These are phyloP conservation scores for Phlebiopsis gigantea DNA, from an alignment of 768 basidiomycete genomes.

Conservation along the genomic window DNA sequence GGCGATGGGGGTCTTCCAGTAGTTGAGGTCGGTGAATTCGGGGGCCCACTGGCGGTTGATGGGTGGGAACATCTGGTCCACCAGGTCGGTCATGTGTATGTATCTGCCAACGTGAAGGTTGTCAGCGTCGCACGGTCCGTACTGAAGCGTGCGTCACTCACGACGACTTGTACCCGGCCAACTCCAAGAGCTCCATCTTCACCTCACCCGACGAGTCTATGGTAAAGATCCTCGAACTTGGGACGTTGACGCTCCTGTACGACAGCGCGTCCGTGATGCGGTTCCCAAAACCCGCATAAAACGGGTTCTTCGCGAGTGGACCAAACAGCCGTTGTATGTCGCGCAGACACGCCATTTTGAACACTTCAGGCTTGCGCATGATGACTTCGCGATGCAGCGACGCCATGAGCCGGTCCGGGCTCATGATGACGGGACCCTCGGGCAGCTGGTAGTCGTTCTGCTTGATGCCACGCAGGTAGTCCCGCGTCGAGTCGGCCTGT, in stretches of 20 bases:
- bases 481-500: slow-evolving; percentile 93
- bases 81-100: slow-evolving; percentile 98
- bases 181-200: slow-evolving; percentile 93
- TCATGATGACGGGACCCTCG: slow-evolving; percentile 98
- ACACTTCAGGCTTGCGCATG: slow-evolving; percentile 98
- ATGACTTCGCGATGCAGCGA: slow-evolving; percentile 97
- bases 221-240: slow-evolving; percentile 93
- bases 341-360: slow-evolving; percentile 98
- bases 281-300: slow-evolving; percentile 98
- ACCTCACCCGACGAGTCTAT: slow-evolving; percentile 94
- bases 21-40: slow-evolving; percentile 96
- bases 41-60: slow-evolving; percentile 84
- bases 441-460: slow-evolving; percentile 97
- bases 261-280: slow-evolving; percentile 97
- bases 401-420: slow-evolving; percentile 91
- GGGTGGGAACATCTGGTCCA: slow-evolving; percentile 99
- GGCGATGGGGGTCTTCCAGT: slow-evolving; percentile 80
- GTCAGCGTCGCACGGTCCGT: neutral
- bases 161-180: slow-evolving; percentile 97
- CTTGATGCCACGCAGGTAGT: slow-evolving; percentile 90
- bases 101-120: slow-evolving; percentile 47
- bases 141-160: slow-evolving; percentile 33
- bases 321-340: slow-evolving; percentile 93
- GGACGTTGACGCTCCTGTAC: slow-evolving; percentile 94
- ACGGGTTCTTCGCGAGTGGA: slow-evolving; percentile 63